These are phyloP conservation scores for Dimargaris verticillata DNA, from an alignment of 192 early-diverging fungal species.

Conservation along the genomic window DNA sequence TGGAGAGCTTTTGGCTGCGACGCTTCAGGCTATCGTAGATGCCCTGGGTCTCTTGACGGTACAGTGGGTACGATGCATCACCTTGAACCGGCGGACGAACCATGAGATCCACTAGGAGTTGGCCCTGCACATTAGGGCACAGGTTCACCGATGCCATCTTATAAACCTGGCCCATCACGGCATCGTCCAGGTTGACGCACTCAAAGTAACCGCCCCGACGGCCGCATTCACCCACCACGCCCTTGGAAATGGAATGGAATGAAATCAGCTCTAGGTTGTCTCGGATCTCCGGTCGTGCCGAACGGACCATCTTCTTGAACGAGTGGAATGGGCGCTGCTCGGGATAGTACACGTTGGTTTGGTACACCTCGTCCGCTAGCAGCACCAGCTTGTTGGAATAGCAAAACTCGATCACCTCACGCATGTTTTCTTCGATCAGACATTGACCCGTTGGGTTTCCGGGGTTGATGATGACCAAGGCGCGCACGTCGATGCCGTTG, in stretches of 20 bases:
- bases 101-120: slow-evolving; percentile 90
- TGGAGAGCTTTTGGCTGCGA: slow-evolving; percentile 55
- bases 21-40: slow-evolving; percentile 71
- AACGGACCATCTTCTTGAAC: slow-evolving; percentile 84
- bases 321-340: slow-evolving; percentile 75
- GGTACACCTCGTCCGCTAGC: slow-evolving; percentile 96
- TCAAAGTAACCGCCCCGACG: slow-evolving; percentile 96
- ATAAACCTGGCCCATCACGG: slow-evolving; percentile 72
- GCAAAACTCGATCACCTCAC: slow-evolving; percentile 80
- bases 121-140: slow-evolving; percentile 90
- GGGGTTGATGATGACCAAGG: slow-evolving; percentile 92
- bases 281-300: slow-evolving; percentile 50
- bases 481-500: slow-evolving; percentile 73
- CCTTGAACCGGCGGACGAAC: slow-evolving; percentile 73
- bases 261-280: slow-evolving; percentile 71
- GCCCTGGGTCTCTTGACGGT: slow-evolving; percentile 46
- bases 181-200: slow-evolving; percentile 58
- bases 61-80: slow-evolving; percentile 58
- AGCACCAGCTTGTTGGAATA: slow-evolving; percentile 64
- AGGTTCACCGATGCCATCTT: slow-evolving; percentile 85
- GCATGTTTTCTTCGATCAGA: slow-evolving; percentile 66
- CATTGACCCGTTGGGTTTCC: slow-evolving; percentile 97
- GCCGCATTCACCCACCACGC: slow-evolving; percentile 97
- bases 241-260: slow-evolving; percentile 94
- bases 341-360: slow-evolving; percentile 83